These are phyloP conservation scores for Lentinula boryana DNA, from an alignment of 768 basidiomycete genomes.

Conservation along the genomic window DNA sequence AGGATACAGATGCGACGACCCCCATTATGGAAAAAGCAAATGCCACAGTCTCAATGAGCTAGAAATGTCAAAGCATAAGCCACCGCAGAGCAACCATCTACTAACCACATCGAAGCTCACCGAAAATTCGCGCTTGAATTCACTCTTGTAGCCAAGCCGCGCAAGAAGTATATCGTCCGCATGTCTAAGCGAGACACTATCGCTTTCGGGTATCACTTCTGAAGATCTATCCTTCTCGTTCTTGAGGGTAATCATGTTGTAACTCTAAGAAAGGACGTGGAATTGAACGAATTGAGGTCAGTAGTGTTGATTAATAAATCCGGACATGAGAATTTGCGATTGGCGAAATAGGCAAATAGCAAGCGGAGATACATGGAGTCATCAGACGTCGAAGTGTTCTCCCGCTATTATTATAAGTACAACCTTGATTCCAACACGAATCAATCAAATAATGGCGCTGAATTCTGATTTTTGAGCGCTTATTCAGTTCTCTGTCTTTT, in stretches of 20 bases:
- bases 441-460: too few relatives aligned
- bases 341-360: too few relatives aligned
- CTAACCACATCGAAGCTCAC: slow-evolving; percentile 25
- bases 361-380: not conserved
- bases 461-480: not conserved
- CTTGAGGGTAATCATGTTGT: not conserved
- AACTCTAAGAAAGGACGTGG: not conserved
- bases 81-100: not conserved
- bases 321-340: not conserved
- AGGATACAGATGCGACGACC: slow-evolving; percentile 62
- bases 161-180: slow-evolving; percentile 57
- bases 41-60: slow-evolving; percentile 58
- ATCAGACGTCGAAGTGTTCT: not conserved
- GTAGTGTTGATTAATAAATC: not conserved
- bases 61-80: not conserved
- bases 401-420: not conserved
- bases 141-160: slow-evolving; percentile 62
- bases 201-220: not conserved
- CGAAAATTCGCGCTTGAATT: slow-evolving; percentile 72
- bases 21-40: slow-evolving; percentile 73
- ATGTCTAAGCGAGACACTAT: slow-evolving; percentile 20
- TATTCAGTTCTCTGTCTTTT: not conserved
- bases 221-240: not conserved
- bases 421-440: too few relatives aligned
- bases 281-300: not conserved